Evolutionary conservation across 2,329 filamentous ascomycete genomes (phyloP), one percentile per base, ranked within the genome.

Genomic region (Calonectria leucothoes): DNA sequence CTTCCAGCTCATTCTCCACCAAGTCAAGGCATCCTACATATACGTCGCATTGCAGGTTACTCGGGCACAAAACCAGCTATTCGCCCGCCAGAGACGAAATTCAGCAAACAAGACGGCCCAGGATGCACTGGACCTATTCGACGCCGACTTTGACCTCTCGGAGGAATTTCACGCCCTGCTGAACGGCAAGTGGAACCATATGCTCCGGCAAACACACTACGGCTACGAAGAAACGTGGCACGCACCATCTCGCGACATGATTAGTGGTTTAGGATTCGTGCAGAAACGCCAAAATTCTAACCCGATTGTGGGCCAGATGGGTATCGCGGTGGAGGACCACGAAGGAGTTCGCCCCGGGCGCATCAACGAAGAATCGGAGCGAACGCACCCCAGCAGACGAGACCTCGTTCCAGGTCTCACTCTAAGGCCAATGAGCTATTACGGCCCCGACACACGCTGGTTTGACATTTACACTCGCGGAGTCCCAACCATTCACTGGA

Each of bases 391-490:
- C 66, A 87, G 71, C 74, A 81, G 72, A 55, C 75, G 76, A 1
- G 84, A 83, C 76, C 80, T 86, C 20, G 89, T 94, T 7, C 91
- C 92, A 0, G 92, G 93, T 29, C 85, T 93, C 4, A 86, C 87
- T 0, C 83, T 93, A 4, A 89, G 89, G 11, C 84, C 88, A 0
- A 85, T 94, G 71, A 91, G 91, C 73, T 89, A 88, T 0, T 93
- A 92, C 70, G 90, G 91, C 1, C 86, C 88, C 0, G 78, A 82
- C 1, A 87, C 85, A 0, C 87, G 91, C 48, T 93, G 89, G 86
- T 90, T 94, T 67, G 92, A 94, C 27, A 84, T 94, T 33, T 94
- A 91, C 77, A 88, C 88, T 8, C 88, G 91, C 4, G 92, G 92
- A 17, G 88, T 87, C 0, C 82, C 85, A 3, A 83, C 85, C 10